Conservation (phyloP, 352 stramenopile genomes). For the Phytophthora cactorum region DNA sequence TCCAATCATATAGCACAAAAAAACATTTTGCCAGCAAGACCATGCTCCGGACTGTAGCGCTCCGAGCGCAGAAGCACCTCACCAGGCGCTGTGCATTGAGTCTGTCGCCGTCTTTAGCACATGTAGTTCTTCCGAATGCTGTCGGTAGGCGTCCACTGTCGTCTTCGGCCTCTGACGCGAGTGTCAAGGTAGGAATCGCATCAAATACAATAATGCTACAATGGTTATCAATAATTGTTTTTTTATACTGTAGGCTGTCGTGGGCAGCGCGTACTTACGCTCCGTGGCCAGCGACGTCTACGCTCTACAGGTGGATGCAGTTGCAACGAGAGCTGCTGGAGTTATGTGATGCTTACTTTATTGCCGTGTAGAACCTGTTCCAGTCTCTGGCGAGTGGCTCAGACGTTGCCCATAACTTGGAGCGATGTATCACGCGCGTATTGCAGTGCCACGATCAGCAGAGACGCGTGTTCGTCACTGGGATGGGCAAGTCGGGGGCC, state of each 20-base stretch:
- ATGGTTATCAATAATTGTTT: conserved; percentile 1
- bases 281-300: conserved; percentile 42
- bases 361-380: conserved; percentile 40
- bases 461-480: conserved; percentile 66
- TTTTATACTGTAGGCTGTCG: not conserved
- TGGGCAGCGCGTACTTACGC: conserved; percentile 18
- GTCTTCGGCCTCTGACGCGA: conserved; percentile 5
- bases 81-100: not conserved
- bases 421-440: conserved; percentile 38
- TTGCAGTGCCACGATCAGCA: conserved; percentile 54
- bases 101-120: conserved; percentile 1
- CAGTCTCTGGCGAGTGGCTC: conserved; percentile 38
- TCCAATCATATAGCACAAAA: conserved; percentile 16
- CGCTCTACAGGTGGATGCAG: conserved; percentile 31
- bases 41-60: conserved; percentile 18
- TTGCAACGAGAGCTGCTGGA: not conserved
- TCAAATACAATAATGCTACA: not conserved
- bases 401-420: conserved; percentile 34
- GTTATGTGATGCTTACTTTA: not conserved
- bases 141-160: not conserved
- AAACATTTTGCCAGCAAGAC: not conserved
- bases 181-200: conserved; percentile 7
- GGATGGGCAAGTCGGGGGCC: conserved; percentile 84
- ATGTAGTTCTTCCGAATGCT: not conserved
- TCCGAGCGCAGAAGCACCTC: conserved; percentile 9